A percentile compares a stretch with the other conserved stretches of the same genome.
Conservation (phyloP, 176 grass and related monocot species). For the Avena atlantica region DNA sequence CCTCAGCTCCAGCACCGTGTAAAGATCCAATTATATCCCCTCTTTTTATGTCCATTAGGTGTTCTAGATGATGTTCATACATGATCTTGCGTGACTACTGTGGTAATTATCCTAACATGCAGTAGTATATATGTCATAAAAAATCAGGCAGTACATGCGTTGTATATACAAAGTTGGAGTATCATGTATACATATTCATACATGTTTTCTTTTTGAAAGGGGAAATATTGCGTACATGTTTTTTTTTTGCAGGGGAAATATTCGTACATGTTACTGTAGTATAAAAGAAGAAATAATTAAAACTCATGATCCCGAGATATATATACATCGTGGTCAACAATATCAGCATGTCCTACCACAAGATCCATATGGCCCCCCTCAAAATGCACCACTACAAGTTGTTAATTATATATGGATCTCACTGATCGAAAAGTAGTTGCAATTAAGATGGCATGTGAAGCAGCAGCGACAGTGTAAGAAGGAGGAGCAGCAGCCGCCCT, state of each 20-base stretch:
- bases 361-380: constrained; percentile 22
- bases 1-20: too few species aligned
- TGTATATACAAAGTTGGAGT: neutral
- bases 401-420: neutral
- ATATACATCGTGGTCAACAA: constrained; percentile 19
- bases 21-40: too few species aligned
- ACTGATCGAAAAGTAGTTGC: constrained; percentile 4
- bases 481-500: constrained; percentile 5
- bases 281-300: neutral
- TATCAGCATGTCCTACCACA: constrained; percentile 17
- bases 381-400: constrained; percentile 4
- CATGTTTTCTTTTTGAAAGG: too few species aligned
- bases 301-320: neutral
- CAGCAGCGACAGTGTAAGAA: constrained; percentile 36
- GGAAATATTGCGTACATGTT: too few species aligned
- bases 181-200: neutral
- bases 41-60: too few species aligned
- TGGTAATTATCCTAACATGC: too few species aligned
- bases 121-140: neutral
- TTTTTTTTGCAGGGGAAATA: too few species aligned
- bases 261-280: neutral
- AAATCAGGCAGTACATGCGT: neutral
- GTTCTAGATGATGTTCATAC: too few species aligned
- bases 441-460: constrained; percentile 46
- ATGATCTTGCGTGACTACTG: too few species aligned